Percentiles rank a stretch among this genome's conserved stretches.
Conservation (phyloP, 305 asterid species). For the Fraxinus platypoda region DNA sequence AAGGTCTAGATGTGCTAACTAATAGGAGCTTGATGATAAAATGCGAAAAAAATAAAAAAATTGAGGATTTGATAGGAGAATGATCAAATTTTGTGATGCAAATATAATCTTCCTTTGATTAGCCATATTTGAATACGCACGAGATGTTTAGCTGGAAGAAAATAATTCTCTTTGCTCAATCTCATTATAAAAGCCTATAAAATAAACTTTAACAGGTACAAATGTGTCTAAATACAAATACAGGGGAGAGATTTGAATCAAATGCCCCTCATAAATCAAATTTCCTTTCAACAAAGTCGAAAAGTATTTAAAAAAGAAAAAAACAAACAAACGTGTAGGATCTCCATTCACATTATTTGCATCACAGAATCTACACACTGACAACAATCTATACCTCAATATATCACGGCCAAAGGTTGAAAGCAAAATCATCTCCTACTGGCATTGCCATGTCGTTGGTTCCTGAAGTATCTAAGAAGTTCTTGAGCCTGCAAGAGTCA, state of each 20-base stretch:
- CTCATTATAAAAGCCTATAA: slow-evolving; percentile 6
- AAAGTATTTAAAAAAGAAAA: neutral
- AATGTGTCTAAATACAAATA: neutral
- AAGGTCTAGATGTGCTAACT: neutral
- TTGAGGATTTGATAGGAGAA: no score
- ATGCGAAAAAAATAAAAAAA: no score
- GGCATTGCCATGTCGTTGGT: slow-evolving; percentile 75
- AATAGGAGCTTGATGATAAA: neutral
- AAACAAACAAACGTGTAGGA: slow-evolving; percentile 26
- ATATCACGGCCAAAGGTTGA: slow-evolving; percentile 29
- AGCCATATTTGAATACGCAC: neutral
- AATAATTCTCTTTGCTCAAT: neutral
- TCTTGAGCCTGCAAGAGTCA: slow-evolving; percentile 67
- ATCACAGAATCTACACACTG: slow-evolving; percentile 53
- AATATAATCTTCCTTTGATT: neutral
- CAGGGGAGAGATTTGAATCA: neutral
- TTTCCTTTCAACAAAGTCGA: slow-evolving; percentile 13
- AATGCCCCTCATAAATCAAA: slow-evolving; percentile 18
- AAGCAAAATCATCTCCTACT: slow-evolving; percentile 58
- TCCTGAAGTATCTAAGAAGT: slow-evolving; percentile 75
- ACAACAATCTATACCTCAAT: slow-evolving; percentile 32
- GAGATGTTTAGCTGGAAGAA: neutral
- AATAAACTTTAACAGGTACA: neutral
- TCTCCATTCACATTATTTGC: slow-evolving; percentile 33
- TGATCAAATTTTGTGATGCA: neutral